Evolutionary conservation across 179 eudicot genomes (phyloP).

Genomic region (Camellia oleifera): DNA sequence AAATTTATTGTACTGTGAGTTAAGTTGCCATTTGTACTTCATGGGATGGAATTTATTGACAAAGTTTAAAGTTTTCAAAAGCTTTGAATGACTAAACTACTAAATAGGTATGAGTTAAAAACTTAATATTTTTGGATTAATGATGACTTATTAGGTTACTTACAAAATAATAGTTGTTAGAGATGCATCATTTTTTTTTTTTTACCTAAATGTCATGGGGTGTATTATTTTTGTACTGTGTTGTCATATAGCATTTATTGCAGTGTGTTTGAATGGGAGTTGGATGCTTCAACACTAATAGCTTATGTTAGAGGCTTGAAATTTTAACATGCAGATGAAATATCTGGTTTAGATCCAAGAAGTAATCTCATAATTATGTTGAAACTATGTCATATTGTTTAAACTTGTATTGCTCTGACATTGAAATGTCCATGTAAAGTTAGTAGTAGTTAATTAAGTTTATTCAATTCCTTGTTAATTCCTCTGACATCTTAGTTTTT

Average conservation of each 20-base stretch:
- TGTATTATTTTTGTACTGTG: not conserved
- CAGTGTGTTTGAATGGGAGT: not conserved
- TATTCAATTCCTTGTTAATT: conserved; percentile 6
- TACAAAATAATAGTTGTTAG: not conserved
- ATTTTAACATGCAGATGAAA: not conserved
- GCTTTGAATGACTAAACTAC: not conserved
- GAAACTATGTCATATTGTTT: not conserved
- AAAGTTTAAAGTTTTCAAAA: not conserved
- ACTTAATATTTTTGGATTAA: not conserved
- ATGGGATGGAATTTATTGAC: not conserved
- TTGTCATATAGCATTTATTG: not conserved
- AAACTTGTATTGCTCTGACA: conserved; percentile 1
- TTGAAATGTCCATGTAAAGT: not conserved
- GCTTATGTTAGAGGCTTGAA: conserved; percentile 3
- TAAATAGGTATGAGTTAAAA: not conserved
- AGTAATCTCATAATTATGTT: not conserved
- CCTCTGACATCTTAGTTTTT: conserved; percentile 6
- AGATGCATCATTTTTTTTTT: not conserved
- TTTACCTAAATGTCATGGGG: not conserved
- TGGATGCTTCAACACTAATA: not conserved
- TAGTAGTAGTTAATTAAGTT: not conserved
- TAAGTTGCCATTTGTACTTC: not conserved
- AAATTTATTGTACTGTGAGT: not conserved
- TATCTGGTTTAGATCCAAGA: not conserved
- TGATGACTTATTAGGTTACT: not conserved